These are phyloP conservation scores for Botrytis sinoallii DNA, from an alignment of 2,329 filamentous ascomycete genomes.

Conservation along the genomic window DNA sequence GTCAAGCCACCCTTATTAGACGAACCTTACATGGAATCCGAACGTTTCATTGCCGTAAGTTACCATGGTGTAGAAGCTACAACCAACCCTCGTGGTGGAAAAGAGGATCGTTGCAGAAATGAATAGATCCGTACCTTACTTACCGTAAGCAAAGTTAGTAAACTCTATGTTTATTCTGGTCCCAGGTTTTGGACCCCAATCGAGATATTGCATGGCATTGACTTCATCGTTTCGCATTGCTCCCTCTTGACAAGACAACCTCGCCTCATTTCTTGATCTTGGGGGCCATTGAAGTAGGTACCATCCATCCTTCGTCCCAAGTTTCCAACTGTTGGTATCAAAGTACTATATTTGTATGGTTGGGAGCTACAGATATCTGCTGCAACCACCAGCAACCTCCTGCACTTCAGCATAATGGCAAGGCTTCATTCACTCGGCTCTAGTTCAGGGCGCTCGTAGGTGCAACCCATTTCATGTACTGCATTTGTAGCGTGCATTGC, in stretches of 20 bases:
- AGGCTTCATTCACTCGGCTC: conserved; percentile 14
- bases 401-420: conserved; percentile 11
- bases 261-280: conserved; percentile 13
- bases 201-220: conserved; percentile 2
- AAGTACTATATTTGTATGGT: not conserved
- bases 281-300: not conserved
- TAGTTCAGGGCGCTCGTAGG: not conserved
- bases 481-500: conserved; percentile 15
- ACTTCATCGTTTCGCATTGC: conserved; percentile 4
- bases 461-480: conserved; percentile 13
- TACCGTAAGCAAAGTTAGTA: not conserved
- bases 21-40: not conserved
- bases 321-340: conserved; percentile 17
- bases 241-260: not conserved
- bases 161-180: not conserved
- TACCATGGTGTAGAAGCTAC: conserved; percentile 10
- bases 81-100: conserved; percentile 8
- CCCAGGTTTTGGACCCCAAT: conserved; percentile 4
- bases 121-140: conserved; percentile 6
- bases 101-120: conserved; percentile 12
- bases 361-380: conserved; percentile 4
- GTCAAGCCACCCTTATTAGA: conserved; percentile 2
- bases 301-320: conserved; percentile 11
- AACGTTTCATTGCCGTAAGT: conserved; percentile 1
- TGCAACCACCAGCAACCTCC: conserved; percentile 12